Conservation (phyloP, 169 alveolate genomes). For the Theileria parva region DNA sequence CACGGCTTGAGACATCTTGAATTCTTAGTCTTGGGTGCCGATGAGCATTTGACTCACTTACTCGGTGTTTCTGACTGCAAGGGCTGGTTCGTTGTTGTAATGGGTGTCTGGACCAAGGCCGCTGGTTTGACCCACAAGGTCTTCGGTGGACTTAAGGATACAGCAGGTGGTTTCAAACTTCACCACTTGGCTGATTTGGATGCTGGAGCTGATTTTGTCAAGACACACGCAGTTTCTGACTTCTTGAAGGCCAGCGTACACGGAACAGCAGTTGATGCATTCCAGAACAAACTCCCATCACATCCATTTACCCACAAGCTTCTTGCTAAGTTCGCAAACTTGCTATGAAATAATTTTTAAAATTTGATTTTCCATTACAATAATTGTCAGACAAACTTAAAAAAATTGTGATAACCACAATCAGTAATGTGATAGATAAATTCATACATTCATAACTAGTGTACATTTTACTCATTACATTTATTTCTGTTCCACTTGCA, state of each 20-base stretch:
- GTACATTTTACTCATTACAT: not conserved
- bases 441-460: not conserved
- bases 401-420: not conserved
- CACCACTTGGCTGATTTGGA: no score
- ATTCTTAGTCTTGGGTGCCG: not conserved
- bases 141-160: no score
- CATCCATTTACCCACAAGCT: not conserved
- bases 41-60: not conserved
- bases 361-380: not conserved
- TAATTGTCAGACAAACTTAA: not conserved
- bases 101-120: not conserved
- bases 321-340: not conserved
- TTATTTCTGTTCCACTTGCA: not conserved
- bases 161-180: no score
- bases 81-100: not conserved
- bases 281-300: not conserved
- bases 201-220: no score
- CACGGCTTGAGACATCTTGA: not conserved
- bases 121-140: no score
- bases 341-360: not conserved
- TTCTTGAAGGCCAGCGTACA: no score
- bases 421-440: not conserved
- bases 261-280: no score
- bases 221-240: no score
- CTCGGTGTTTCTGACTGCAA: conserved; percentile 6